These are phyloP conservation scores for Ascochyta koolunga DNA, from an alignment of 2,329 filamentous ascomycete genomes.

Conservation along the genomic window DNA sequence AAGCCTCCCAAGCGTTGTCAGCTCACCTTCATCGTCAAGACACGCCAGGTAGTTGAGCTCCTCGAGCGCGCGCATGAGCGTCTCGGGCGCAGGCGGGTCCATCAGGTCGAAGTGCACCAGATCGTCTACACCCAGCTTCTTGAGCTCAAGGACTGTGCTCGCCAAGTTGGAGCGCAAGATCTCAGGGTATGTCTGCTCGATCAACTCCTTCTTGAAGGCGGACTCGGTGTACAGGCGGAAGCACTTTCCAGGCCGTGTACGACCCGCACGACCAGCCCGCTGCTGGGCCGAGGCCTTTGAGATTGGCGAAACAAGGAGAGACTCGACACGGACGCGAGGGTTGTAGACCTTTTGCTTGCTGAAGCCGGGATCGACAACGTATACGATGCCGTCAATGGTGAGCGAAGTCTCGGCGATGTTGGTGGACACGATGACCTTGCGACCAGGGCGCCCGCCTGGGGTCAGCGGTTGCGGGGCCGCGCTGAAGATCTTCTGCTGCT, in stretches of 20 bases:
- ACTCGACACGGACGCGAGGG: conserved; percentile 93
- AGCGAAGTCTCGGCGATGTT: conserved; percentile 98
- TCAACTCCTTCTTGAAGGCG: conserved; percentile 97
- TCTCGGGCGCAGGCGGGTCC: conserved; percentile 97
- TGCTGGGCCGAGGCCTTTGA: conserved; percentile 98
- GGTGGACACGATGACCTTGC: conserved; percentile 92
- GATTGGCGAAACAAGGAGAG: conserved; percentile 94
- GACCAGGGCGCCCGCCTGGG: conserved; percentile 81
- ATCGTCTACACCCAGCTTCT: conserved; percentile 95
- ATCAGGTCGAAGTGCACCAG: conserved; percentile 98
- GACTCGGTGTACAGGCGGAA: conserved; percentile 95
- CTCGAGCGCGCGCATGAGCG: conserved; percentile 95
- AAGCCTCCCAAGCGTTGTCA: conserved; percentile 82
- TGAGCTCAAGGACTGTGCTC: conserved; percentile 93
- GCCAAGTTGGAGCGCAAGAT: conserved; percentile 93
- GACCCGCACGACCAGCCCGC: conserved; percentile 96
- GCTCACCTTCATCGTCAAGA: conserved; percentile 92
- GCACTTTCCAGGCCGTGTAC: conserved; percentile 97
- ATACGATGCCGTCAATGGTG: conserved; percentile 98
- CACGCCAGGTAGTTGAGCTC: conserved; percentile 98
- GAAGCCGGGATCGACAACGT: conserved; percentile 98
- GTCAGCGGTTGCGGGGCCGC: conserved; percentile 76
- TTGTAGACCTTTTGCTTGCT: conserved; percentile 99
- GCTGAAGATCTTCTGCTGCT: conserved; percentile 96
- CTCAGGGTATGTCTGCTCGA: conserved; percentile 96